phyloP scores from a whole-genome alignment of 75 land plant genomes.

The Sequoia sempervirens region DNA sequence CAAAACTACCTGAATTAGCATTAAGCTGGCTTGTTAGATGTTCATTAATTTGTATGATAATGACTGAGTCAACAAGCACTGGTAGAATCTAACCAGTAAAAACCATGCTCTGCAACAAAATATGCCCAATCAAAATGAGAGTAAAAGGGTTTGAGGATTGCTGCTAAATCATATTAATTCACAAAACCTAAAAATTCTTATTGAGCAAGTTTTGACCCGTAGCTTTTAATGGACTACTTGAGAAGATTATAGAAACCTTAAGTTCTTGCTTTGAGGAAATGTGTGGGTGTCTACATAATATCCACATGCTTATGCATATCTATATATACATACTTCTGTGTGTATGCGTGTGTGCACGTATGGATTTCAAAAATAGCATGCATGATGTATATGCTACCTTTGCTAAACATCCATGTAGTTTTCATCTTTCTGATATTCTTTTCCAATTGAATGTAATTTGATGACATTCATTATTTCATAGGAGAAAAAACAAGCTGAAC shows the following conservation, averaged over 20 bases:
- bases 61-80: neutral
- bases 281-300: neutral
- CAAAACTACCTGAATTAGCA: neutral
- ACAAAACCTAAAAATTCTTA: neutral
- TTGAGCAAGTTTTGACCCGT: neutral
- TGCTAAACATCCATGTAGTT: neutral
- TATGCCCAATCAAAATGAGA: neutral
- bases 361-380: neutral
- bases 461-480: neutral
- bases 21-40: neutral
- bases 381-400: neutral
- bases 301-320: neutral
- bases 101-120: neutral
- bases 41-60: neutral
- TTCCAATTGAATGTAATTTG: neutral
- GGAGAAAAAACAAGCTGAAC: neutral
- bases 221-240: neutral
- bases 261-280: neutral
- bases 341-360: neutral
- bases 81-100: neutral
- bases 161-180: neutral
- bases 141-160: neutral
- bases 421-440: neutral
- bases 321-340: neutral
- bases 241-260: neutral